phyloP scores from a whole-genome alignment of 1,284 basidiomycete species.

The Apiotrichum laibachii region DNA sequence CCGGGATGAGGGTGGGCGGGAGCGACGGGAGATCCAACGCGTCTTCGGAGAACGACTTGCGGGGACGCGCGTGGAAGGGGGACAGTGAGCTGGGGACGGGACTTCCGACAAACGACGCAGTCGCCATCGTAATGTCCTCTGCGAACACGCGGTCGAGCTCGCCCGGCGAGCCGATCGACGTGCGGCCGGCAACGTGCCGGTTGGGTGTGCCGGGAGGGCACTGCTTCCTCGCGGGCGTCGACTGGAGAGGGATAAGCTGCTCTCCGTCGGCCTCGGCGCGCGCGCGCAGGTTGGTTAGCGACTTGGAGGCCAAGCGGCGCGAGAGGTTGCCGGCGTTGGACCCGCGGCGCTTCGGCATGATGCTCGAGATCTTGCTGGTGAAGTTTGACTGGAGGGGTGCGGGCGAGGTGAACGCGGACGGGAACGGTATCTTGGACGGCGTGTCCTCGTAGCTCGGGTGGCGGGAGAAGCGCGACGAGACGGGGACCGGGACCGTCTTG shows the following conservation, averaged over 20 bases:
- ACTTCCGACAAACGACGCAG: constrained; percentile 27
- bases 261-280: constrained; percentile 31
- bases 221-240: constrained; percentile 7
- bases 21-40: neutral
- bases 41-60: constrained; percentile 8
- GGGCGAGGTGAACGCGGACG: constrained; percentile 15
- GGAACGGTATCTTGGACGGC: constrained; percentile 46
- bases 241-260: neutral
- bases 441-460: constrained; percentile 40
- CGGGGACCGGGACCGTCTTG: constrained; percentile 33
- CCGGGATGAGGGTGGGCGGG: constrained; percentile 39
- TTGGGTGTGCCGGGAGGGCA: neutral
- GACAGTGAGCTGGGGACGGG: constrained; percentile 24
- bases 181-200: constrained; percentile 23
- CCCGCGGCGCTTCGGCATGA: constrained; percentile 1
- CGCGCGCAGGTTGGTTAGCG: constrained; percentile 42
- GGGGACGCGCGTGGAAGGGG: constrained; percentile 10
- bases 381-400: constrained; percentile 13
- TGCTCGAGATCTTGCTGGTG: constrained; percentile 10
- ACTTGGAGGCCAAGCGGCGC: constrained; percentile 34
- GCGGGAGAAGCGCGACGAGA: constrained; percentile 23
- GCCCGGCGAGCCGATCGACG: constrained; percentile 42
- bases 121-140: constrained; percentile 44
- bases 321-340: constrained; percentile 1
- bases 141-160: constrained; percentile 33